Percentiles rank a stretch among this genome's conserved stretches.
Conservation (phyloP, 2,329 filamentous ascomycete genomes). For the Nigrospora sphaerica region DNA sequence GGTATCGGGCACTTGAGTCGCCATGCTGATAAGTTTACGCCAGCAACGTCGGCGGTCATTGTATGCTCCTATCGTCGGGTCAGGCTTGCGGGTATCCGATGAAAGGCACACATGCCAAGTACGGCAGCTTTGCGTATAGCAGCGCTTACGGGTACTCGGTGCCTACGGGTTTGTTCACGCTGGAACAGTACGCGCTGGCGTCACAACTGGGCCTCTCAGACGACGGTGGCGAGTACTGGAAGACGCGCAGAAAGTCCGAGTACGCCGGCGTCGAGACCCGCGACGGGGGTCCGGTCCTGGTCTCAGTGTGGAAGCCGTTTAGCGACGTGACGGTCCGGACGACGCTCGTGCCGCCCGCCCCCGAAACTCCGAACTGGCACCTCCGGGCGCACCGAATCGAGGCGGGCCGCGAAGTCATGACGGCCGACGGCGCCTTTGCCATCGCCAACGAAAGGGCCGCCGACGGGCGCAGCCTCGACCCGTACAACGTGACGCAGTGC, state of each 20-base stretch:
- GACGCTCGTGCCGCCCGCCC: slow-evolving; percentile 54
- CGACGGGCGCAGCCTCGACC: slow-evolving; percentile 42
- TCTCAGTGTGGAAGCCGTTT: slow-evolving; percentile 66
- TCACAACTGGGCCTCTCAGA: slow-evolving; percentile 71
- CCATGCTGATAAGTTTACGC: slow-evolving; percentile 1
- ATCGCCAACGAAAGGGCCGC: slow-evolving; percentile 47
- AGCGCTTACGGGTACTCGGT: slow-evolving; percentile 72
- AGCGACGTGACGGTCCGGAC: slow-evolving; percentile 60
- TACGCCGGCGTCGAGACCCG: slow-evolving; percentile 55
- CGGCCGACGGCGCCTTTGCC: slow-evolving; percentile 69
- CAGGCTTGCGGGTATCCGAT: slow-evolving; percentile 79
- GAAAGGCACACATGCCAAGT: slow-evolving; percentile 76
- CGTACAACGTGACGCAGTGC: slow-evolving; percentile 34
- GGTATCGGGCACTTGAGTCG: background rate
- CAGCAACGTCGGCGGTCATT: slow-evolving; percentile 64
- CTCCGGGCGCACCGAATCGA: slow-evolving; percentile 56
- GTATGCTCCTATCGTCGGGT: slow-evolving; percentile 67
- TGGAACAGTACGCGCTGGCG: slow-evolving; percentile 71
- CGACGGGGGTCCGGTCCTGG: slow-evolving; percentile 50
- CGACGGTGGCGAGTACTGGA: slow-evolving; percentile 73
- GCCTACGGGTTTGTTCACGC: slow-evolving; percentile 65
- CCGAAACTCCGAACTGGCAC: slow-evolving; percentile 60
- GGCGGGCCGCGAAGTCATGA: slow-evolving; percentile 56
- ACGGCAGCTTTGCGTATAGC: slow-evolving; percentile 72
- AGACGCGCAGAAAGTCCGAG: slow-evolving; percentile 61